Percentiles rank a stretch among this genome's conserved stretches.
phyloP scores from a whole-genome alignment of 2,329 filamentous ascomycete genomes.

The Chaetomium sp. region DNA sequence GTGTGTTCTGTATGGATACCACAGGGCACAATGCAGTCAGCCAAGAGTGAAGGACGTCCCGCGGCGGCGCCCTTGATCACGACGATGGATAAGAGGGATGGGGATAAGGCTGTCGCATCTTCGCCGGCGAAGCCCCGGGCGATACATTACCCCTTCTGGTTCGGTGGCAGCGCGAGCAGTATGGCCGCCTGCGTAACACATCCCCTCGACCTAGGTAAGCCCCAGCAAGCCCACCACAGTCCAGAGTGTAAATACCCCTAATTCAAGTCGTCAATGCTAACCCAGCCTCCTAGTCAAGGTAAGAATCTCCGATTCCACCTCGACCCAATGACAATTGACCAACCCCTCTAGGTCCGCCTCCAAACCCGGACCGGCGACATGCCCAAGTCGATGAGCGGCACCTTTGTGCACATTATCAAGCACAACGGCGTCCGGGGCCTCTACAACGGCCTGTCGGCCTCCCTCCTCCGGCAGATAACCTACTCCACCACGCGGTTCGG shows the following conservation, averaged over 20 bases:
- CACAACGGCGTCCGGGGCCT: conserved; percentile 76
- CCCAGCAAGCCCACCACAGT: not conserved
- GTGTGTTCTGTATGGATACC: conserved; percentile 6
- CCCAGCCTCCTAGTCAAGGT: conserved; percentile 30
- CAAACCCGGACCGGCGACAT: conserved; percentile 79
- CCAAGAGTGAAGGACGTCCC: conserved; percentile 19
- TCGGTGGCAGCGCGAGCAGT: conserved; percentile 74
- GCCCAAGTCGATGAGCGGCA: conserved; percentile 80
- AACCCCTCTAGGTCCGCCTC: conserved; percentile 66
- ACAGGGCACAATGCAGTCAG: conserved; percentile 23
- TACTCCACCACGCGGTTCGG: conserved; percentile 97
- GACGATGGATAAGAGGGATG: conserved; percentile 8
- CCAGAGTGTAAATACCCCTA: not conserved
- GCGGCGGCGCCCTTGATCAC: conserved; percentile 13
- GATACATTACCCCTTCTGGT: conserved; percentile 82
- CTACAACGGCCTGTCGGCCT: conserved; percentile 90
- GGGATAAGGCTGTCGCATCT: conserved; percentile 6
- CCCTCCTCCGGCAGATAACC: conserved; percentile 88
- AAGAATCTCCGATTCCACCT: not conserved
- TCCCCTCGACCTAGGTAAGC: conserved; percentile 35
- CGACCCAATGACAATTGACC: conserved; percentile 30
- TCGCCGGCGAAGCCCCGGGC: conserved; percentile 42
- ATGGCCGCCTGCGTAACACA: conserved; percentile 37
- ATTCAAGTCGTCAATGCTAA: conserved; percentile 9
- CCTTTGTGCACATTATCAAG: conserved; percentile 78